Evolutionary conservation across 2,329 filamentous ascomycete species (phyloP), one percentile per base, ranked within the genome.

Genomic region (Pseudomassariella vexata): DNA sequence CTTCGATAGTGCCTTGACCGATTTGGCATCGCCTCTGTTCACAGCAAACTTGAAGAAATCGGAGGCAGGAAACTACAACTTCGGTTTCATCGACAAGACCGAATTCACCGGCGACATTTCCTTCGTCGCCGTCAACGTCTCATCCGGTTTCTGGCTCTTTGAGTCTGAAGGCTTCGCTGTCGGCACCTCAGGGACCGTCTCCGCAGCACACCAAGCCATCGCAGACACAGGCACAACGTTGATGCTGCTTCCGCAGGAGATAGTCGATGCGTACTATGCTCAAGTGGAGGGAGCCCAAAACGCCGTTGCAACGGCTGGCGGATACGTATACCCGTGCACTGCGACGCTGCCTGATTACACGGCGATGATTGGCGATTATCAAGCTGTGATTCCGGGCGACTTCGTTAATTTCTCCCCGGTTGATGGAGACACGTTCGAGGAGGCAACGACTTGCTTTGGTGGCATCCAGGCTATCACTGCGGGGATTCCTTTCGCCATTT

Each of bases 161-260:
- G 71, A 64, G 16, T 62, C 71, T 11, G 59, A 63, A 19, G 72
- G 68, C 28, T 80, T 75, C 57, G 55, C 57, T 24, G 50, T 79
- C 37, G 76, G 76, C 32, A 31, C 35, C 31, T 37, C 42, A 4
- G 12, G 19, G 2, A 32, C 28, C 6, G 33, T 42, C 9, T 38
- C 42, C 3, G 24, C 36, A 6, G 38, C 46, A 2, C 52, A 56
- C 36, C 17, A 50, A n/a, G 51, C 47, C 3, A 53, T 55, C 18
- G 73, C 73, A 47, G 78, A 83, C 59, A 82, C 79, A n/a, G 79
- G 78, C 30, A 82, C 78, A 40, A 78, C 76, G 9, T 71, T 83
- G 18, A 52, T 81, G 38, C 65, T 79, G 44, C 56, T 81, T 24
- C 70, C 73, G 23, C 52, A 63, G 40, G 45, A 50, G 19, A 62